Base-by-base conservation (phyloP, 179 eudicot species). In the Camellia oleifera region DNA sequence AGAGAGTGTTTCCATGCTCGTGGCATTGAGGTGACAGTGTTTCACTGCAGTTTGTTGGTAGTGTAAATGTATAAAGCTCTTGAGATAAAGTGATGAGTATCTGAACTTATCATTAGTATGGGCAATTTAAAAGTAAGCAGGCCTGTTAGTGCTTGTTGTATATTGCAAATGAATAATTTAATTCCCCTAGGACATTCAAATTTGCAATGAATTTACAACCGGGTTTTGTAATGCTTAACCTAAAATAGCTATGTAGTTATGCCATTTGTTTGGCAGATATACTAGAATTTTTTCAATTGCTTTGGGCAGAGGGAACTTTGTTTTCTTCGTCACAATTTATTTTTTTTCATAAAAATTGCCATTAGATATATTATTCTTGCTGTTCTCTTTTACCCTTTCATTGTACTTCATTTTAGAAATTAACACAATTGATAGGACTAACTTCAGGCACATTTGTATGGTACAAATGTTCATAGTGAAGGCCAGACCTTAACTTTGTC, bases 361-460 rank as follows among this genome's bases (percentile, higher is more conserved):
- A 26, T 26, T 26, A 26, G 32, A 26, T 26, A 1, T 26, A 0
- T 26, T 26, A 26, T 26, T 26, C 26, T 26, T 78, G 18, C 44
- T 10, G 45, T 70, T 4, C 45, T 69, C 54, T 69, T 10, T 42
- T 32, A 15, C 63, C 40, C 15, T 63, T 62, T 7, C 15, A 44
- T 50, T 26, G 4, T 71, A 50, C 46, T 56, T 73, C 60, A 70
- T 52, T 15, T 58, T 45, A 48, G 70, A 80, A 53, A 46, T 52
- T 80, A 73, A 76, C 52, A 26, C 73, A 12, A 42, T 81, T 56
- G 42, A 44, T 64, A 66, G 76, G 52, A 26, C 61, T 71, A 72
- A 81, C 26, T 77, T 45, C 87, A 92, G 98, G 97, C 95, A 56
- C 97, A 94, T 79, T 84, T 94, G 14, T 94, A 94, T 80, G 76